Percentiles rank a stretch among this genome's conserved stretches.
phyloP scores from a whole-genome alignment of 1,139 yeast species.

The Taphrina flavorubra region DNA sequence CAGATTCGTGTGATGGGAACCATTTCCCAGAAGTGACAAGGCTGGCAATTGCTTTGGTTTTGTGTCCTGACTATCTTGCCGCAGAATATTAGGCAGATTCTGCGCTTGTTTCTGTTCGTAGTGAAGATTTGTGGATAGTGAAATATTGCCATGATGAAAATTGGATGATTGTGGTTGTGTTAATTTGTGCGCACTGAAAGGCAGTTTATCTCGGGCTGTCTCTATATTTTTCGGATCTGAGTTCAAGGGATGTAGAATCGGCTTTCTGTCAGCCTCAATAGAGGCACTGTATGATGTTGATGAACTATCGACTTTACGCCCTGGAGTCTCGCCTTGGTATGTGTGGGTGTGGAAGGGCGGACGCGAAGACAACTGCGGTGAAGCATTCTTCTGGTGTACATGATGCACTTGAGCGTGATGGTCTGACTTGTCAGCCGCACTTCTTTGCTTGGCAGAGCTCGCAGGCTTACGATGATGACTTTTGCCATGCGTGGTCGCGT shows the following conservation, averaged over 20 bases:
- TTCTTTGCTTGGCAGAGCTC: background rate
- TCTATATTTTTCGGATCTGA: background rate
- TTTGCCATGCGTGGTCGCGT: conserved; percentile 11
- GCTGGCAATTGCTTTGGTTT: conserved; percentile 6
- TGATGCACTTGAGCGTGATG: conserved; percentile 25
- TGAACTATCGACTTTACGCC: conserved; percentile 1
- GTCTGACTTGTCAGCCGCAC: conserved; percentile 15
- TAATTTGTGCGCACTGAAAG: conserved; percentile 1
- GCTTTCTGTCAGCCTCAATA: background rate
- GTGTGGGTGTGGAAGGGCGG: conserved; percentile 14
- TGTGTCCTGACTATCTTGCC: conserved; percentile 20
- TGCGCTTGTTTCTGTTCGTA: conserved; percentile 30
- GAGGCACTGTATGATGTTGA: background rate
- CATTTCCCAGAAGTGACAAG: conserved; percentile 4
- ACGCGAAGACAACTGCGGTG: conserved; percentile 12
- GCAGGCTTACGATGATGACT: conserved; percentile 29
- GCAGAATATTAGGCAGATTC: conserved; percentile 26
- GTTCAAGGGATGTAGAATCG: background rate
- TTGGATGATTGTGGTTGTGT: conserved; percentile 4
- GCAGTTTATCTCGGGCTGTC: conserved; percentile 6
- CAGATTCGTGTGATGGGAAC: conserved; percentile 9
- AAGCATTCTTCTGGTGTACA: background rate
- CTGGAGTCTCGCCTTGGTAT: conserved; percentile 8
- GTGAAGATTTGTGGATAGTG: background rate
- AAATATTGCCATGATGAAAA: background rate